These are phyloP conservation scores for Umbellularia californica DNA, from an alignment of 164 flowering plant species.

Conservation along the genomic window DNA sequence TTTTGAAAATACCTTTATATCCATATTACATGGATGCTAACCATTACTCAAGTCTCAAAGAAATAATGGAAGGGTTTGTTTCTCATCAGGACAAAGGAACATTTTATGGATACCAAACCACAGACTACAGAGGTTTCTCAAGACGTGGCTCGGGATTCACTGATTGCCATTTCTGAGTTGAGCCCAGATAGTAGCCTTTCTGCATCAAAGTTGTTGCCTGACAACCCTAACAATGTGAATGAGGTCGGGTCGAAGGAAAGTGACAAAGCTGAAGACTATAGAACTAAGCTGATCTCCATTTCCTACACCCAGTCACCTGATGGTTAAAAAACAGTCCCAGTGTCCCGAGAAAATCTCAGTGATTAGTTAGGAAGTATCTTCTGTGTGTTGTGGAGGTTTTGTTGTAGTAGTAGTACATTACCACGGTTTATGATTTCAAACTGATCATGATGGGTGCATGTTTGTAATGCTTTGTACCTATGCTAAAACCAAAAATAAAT, in stretches of 20 bases:
- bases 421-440: too few species aligned
- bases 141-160: conserved; percentile 14
- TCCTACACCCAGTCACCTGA: conserved; percentile 17
- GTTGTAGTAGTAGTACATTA: background rate
- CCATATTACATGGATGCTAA: too few species aligned
- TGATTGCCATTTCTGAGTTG: conserved; percentile 15
- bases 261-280: conserved; percentile 12
- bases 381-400: background rate
- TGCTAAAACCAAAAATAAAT: too few species aligned
- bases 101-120: conserved; percentile 14
- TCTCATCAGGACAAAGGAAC: background rate
- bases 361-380: background rate
- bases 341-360: background rate
- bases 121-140: conserved; percentile 10
- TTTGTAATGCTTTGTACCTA: too few species aligned
- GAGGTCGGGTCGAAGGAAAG: background rate
- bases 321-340: background rate
- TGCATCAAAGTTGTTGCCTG: background rate
- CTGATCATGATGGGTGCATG: too few species aligned
- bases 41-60: too few species aligned
- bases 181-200: conserved; percentile 10
- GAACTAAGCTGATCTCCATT: conserved; percentile 16
- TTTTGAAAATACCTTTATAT: too few species aligned
- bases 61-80: too few species aligned
- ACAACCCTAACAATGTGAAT: background rate